phyloP scores from a whole-genome alignment of 2,329 filamentous ascomycete genomes.

The Colletotrichum shisoi region DNA sequence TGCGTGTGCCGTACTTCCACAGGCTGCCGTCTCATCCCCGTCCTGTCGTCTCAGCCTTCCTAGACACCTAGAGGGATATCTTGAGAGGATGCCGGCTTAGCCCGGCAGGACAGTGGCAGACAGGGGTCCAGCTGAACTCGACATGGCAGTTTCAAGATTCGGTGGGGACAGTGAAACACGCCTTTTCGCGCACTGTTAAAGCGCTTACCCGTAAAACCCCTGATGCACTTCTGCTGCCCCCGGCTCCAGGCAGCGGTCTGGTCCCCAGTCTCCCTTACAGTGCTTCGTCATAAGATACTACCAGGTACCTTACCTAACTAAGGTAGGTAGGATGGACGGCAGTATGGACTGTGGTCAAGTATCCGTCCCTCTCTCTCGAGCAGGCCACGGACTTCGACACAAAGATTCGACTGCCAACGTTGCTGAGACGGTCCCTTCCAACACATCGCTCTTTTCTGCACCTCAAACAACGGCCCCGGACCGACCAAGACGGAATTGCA shows the following conservation, averaged over 20 bases:
- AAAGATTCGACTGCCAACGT: constrained; percentile 4
- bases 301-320: too few relatives aligned
- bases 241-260: too few relatives aligned
- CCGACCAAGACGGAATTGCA: constrained; percentile 6
- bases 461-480: constrained; percentile 1
- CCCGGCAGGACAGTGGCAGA: background rate
- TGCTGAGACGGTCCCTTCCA: background rate
- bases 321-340: too few relatives aligned
- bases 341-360: background rate
- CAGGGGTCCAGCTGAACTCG: constrained; percentile 2
- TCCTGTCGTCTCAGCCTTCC: constrained; percentile 6
- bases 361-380: constrained; percentile 15
- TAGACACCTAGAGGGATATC: background rate
- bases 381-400: constrained; percentile 6
- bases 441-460: background rate
- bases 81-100: background rate
- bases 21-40: constrained; percentile 16
- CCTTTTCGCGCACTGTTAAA: constrained; percentile 1
- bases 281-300: too few relatives aligned
- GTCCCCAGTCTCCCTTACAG: too few relatives aligned
- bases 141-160: constrained; percentile 21
- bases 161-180: constrained; percentile 21
- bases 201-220: background rate
- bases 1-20: constrained; percentile 4
- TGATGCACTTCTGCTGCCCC: background rate